Evolutionary conservation across 768 basidiomycete species (phyloP).

Genomic region (Stropharia rugosoannulata): DNA sequence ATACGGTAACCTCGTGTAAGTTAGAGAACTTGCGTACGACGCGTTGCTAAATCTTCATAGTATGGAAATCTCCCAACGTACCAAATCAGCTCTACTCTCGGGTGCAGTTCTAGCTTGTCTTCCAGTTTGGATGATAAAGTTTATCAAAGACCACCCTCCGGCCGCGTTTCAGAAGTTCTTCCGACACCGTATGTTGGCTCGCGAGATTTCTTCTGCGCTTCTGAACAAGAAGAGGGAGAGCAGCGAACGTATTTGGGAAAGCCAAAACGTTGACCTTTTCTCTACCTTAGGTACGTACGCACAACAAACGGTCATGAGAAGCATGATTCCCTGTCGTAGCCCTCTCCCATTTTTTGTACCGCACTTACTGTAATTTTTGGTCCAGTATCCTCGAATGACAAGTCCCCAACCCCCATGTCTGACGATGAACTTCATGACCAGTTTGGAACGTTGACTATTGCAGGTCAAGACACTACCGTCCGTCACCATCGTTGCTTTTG

Average conservation of each 20-base stretch:
- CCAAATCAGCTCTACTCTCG: background rate
- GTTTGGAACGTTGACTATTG: constrained; percentile 4
- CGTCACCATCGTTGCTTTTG: background rate
- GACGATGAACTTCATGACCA: constrained; percentile 3
- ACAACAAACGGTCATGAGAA: background rate
- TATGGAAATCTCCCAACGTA: background rate
- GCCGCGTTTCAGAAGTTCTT: background rate
- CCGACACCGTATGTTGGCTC: background rate
- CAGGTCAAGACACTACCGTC: constrained; percentile 8
- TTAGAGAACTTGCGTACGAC: background rate
- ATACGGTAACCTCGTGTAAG: constrained; percentile 5
- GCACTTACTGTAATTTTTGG: background rate
- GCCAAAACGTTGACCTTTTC: background rate
- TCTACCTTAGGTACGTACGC: background rate
- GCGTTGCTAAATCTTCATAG: background rate
- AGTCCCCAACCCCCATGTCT: background rate
- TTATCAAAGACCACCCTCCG: constrained; percentile 1
- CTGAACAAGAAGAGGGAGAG: background rate
- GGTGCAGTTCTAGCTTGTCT: constrained; percentile 1
- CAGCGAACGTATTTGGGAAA: background rate
- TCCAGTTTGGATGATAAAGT: background rate
- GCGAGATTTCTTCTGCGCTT: background rate
- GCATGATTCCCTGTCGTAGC: too few species aligned
- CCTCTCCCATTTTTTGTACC: background rate
- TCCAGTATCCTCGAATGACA: background rate